Base-by-base conservation (phyloP, 495 filamentous ascomycete genomes). In the Ascodesmis nigricans region DNA sequence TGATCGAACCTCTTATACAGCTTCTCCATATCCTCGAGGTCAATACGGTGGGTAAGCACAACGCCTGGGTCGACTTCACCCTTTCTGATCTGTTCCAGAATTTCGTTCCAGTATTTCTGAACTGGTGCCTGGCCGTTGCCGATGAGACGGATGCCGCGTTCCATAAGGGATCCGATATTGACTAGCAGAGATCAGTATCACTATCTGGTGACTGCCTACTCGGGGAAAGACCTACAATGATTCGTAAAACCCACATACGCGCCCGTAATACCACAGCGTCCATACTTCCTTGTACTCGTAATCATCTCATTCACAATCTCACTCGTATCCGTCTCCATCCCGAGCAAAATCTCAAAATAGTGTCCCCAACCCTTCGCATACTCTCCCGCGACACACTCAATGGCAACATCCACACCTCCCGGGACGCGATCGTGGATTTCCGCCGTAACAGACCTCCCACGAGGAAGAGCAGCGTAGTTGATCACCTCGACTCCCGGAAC, bases 281-380 rank as follows among this genome's bases (percentile, higher is more conserved):
- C 78, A 50, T 69, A 90, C 32, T 70, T 75, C 25, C 72, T 61
- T 6, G 83, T 76, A 8, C 71, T 63, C 24, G 70, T 71, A 25
- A 92, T 67, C 70, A 81, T 79, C 58, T 92, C 78, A 46, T 92
- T 92, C 37, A 91, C 26, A 29, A 87, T 71, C 56, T 91, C 82
- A 28, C 69, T 74, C 3, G 75, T 79, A 52, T 91, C 82, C 2
- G 78, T 91, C 54, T 92, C 82, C 29, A 75, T 50, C 0, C 78
- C 78, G 0, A 83, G 3, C 15, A 34, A 1, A 15, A 34, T 20
- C 19, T 34, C 31, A 10, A 34, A 34, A 23, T 34, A 34, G 19
- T 34, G 31, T 3, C 16, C 31, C 31, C 31, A 34, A 8, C 31
- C 31, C 37, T 40, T 40, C 5, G 37, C 18, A 41, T 84, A 91